Evolutionary conservation across 345 rosid genomes (phyloP).

Genomic region (Lumnitzera littorea): DNA sequence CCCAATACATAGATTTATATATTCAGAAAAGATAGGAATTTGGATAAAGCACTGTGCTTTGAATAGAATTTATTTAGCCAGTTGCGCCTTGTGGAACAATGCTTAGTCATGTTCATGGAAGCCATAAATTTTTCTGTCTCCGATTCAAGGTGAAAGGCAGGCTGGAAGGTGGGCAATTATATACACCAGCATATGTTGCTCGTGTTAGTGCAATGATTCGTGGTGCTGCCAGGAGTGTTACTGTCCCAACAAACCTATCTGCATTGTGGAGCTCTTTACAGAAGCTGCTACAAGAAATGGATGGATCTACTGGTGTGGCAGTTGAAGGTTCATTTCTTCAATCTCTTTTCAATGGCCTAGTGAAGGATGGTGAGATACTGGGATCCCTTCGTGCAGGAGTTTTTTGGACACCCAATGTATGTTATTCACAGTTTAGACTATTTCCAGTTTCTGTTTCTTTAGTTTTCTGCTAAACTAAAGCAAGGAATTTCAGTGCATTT

Average conservation of each 20-base stretch:
- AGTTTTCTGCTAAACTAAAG: background rate
- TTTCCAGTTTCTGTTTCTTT: background rate
- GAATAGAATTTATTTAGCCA: too few species aligned
- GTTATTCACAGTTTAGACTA: conserved; percentile 17
- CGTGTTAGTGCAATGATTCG: conserved; percentile 93
- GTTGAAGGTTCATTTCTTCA: conserved; percentile 82
- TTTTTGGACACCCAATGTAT: conserved; percentile 93
- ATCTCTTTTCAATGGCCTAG: conserved; percentile 65
- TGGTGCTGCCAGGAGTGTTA: conserved; percentile 85
- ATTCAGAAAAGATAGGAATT: too few species aligned
- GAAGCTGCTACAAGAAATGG: conserved; percentile 80
- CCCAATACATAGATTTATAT: background rate
- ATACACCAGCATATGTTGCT: conserved; percentile 91
- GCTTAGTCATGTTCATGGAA: too few species aligned
- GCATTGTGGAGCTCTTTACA: conserved; percentile 70
- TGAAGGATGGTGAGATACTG: conserved; percentile 78
- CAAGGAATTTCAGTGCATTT: too few species aligned
- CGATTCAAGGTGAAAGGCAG: conserved; percentile 75
- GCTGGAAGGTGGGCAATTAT: conserved; percentile 96
- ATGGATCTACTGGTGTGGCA: conserved; percentile 79
- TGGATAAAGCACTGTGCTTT: too few species aligned
- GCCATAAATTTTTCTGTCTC: background rate
- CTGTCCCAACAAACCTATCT: conserved; percentile 78
- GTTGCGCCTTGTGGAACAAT: too few species aligned
- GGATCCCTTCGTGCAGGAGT: conserved; percentile 97